These are phyloP conservation scores for Pyronema domesticum DNA, from an alignment of 495 filamentous ascomycete species.

Conservation along the genomic window DNA sequence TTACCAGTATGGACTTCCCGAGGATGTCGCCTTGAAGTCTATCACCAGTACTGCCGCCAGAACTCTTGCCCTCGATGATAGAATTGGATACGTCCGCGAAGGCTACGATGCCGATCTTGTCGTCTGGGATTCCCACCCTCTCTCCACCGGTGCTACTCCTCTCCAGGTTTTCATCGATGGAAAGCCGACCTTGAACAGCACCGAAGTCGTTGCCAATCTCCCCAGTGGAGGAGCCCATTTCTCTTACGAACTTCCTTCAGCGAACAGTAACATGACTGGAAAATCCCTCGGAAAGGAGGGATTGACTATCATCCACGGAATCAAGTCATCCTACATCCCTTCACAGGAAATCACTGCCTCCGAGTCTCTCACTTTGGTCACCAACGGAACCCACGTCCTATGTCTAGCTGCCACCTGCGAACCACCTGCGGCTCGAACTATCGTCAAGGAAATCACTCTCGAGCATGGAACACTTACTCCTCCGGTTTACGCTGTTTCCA, in stretches of 20 bases:
- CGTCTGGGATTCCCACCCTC: constrained; percentile 48
- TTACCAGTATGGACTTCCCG: neutral
- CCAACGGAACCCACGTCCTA: neutral
- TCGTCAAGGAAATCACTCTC: too few species aligned
- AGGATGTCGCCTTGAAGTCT: neutral
- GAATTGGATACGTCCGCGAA: constrained; percentile 42
- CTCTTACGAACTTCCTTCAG: neutral
- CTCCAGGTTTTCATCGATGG: constrained; percentile 51
- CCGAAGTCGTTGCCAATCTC: constrained; percentile 11
- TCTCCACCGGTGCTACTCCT: constrained; percentile 41
- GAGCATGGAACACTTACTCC: too few species aligned
- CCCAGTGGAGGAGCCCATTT: neutral
- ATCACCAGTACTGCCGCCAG: neutral
- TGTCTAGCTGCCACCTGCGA: neutral
- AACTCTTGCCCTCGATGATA: constrained; percentile 20
- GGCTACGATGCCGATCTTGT: constrained; percentile 51
- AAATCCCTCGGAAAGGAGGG: neutral
- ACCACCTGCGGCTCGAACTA: too few species aligned
- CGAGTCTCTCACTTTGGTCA: neutral
- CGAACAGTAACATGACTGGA: neutral
- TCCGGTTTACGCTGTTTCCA: too few species aligned
- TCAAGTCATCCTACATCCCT: neutral
- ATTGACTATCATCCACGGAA: neutral
- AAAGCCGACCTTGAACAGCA: constrained; percentile 21
- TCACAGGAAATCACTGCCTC: neutral